Evolutionary conservation across 495 filamentous ascomycete species (phyloP), one percentile per base, ranked within the genome.

Genomic region (Trichoderma asperelloides): DNA sequence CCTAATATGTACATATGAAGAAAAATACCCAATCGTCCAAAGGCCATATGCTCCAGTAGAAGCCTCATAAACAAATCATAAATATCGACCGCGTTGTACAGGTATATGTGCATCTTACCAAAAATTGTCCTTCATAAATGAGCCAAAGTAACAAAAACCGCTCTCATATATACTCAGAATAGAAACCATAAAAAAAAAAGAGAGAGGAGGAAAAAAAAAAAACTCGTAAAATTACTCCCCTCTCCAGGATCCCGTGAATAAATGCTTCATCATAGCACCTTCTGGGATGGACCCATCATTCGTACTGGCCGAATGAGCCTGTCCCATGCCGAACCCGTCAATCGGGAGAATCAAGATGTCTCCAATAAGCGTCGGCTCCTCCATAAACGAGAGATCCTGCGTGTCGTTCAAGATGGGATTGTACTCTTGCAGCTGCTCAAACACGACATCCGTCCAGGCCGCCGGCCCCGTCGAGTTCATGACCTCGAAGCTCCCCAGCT

Each of bases 381-480:
- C 66, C 73, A 76, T 67, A 41, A 45, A 69, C 2, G 67, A 70
- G 30, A 75, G 51, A 39, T 75, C 65, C 25, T 67, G 67, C 15
- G 64, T 64, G 9, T 70, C 68, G 2, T 41, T 68, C 5, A 72
- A 39, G 1, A 39, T 43, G 4, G 51, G 62, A n/a, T 72, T 65
- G 27, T 27, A 65, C 49, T 67, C 66, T 28, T 68, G 69, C 68
- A 76, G 64, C 60, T 71, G 66, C 40, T 66, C 63, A 33, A 73
- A 71, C 7, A 76, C 72, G 5, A 71, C 71, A 21, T 74, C 72
- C 18, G 70, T 75, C 47, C 63, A 76, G 0, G 71, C 73, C 8
- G 69, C 72, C 7, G 74, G 74, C 1, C 73, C 73, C 8, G 71
- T 74, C 33, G 70, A 73, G 41, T 73, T 72, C 69, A 76, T 71